Evolutionary conservation across 768 basidiomycete species (phyloP), one percentile per base, ranked within the genome.

Genomic region (Chalciporus piperatus): DNA sequence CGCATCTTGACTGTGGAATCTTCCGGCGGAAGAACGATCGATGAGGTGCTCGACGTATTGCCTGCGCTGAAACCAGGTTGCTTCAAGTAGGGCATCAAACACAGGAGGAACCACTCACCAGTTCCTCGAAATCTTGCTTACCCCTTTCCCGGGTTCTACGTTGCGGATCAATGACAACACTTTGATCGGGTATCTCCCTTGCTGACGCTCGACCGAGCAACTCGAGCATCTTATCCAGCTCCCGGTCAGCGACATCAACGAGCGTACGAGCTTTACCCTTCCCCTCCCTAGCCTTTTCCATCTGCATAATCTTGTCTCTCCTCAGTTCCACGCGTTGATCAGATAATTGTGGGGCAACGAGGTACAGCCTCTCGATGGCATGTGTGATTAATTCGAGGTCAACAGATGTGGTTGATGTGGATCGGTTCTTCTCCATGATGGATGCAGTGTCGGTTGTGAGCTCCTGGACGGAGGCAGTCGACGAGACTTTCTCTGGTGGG

Each of bases 271-370:
- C 75, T 57, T 81, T 82, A 39, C 71, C 71, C 62, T 77, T 77
- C 23, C 77, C 76, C 59, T 76, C 74, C 75, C 72, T 48, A 5
- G 89, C 91, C 40, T 78, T 78, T 68, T 91, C 88, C 74, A 92
- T 80, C 68, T 92, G 79, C 12, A 79, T 79, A 13, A 85, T 59
- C 63, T 91, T 89, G 22, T 81, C 72, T 6, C 77, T 77, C 60
- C 86, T 85, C 41, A 96, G 80, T 66, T 95, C 94, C n/a, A 90
- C 92, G 1, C 97, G 83, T 68, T 99, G 96, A 64, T 95, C 87
- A 52, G 87, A 82, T 38, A 98, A 70, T 66, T 96, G 94, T 1
- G 96, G 95, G 0, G 92, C 84, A 27, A 87, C 89, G 8, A 80
- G 68, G 67, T 97, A 92, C 11, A 98, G 72, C 33, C 93, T 76